Evolutionary conservation across 352 stramenopile species (phyloP).

Genomic region (Globisporangium megalacanthum): DNA sequence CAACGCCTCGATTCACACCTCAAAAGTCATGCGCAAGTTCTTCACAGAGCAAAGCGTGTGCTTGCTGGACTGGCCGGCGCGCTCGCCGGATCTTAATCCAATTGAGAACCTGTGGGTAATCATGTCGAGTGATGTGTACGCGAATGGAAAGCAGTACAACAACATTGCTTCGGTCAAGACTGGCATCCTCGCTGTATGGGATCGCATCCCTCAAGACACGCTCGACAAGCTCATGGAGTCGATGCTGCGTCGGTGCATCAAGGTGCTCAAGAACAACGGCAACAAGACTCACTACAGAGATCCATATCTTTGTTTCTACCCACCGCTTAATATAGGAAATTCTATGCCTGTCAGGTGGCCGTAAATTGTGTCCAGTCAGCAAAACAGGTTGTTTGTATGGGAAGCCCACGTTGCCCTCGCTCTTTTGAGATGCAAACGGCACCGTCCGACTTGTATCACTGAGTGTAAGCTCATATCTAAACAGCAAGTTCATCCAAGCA

Average conservation of each 20-base stretch:
- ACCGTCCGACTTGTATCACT: no score
- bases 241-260: slow-evolving; percentile 10
- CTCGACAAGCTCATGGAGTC: slow-evolving; percentile 10
- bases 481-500: no score
- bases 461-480: no score
- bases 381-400: no score
- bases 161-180: no score
- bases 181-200: slow-evolving; percentile 6
- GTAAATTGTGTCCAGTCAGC: no score
- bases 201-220: background rate
- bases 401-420: no score
- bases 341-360: no score
- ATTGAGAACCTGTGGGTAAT: slow-evolving; percentile 15
- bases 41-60: slow-evolving; percentile 9
- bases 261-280: slow-evolving; percentile 13
- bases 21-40: no score
- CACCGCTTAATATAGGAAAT: background rate
- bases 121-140: slow-evolving; percentile 9
- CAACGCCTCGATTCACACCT: slow-evolving; percentile 17
- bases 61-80: slow-evolving; percentile 11
- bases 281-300: slow-evolving; percentile 16
- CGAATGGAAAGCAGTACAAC: slow-evolving; percentile 9
- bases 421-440: no score
- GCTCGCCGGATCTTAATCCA: slow-evolving; percentile 16
- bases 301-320: background rate